phyloP scores from a whole-genome alignment of 345 rosid genomes.

The Eucalyptus polybractea region DNA sequence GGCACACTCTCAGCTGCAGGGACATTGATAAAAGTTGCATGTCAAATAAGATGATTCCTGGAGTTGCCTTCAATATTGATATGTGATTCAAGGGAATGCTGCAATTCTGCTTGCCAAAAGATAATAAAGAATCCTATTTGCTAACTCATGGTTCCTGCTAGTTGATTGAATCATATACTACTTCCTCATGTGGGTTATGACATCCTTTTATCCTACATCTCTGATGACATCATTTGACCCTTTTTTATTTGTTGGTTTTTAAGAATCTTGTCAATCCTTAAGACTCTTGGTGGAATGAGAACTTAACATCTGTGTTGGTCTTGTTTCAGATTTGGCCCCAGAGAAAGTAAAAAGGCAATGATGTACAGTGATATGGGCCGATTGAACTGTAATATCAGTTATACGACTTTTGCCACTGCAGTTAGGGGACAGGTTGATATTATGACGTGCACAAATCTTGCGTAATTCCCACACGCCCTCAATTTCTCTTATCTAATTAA shows the following conservation, averaged over 20 bases:
- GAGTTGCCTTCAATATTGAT: background rate
- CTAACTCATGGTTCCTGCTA: background rate
- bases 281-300: background rate
- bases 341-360: slow-evolving; percentile 97
- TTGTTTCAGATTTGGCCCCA: slow-evolving; percentile 76
- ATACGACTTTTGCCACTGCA: slow-evolving; percentile 70
- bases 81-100: background rate
- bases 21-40: background rate
- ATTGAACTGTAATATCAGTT: slow-evolving; percentile 79
- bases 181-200: background rate
- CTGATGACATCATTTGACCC: background rate
- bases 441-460: background rate
- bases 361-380: slow-evolving; percentile 74
- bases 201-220: background rate
- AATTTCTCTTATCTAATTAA: background rate
- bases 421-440: slow-evolving; percentile 57
- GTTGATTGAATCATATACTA: background rate
- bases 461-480: background rate
- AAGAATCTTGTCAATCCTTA: background rate
- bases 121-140: background rate
- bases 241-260: background rate
- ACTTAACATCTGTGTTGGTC: background rate
- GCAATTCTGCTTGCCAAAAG: background rate
- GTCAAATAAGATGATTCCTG: background rate
- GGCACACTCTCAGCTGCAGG: background rate